phyloP scores from a whole-genome alignment of 495 filamentous ascomycete species.

The Apodospora peruviana region DNA sequence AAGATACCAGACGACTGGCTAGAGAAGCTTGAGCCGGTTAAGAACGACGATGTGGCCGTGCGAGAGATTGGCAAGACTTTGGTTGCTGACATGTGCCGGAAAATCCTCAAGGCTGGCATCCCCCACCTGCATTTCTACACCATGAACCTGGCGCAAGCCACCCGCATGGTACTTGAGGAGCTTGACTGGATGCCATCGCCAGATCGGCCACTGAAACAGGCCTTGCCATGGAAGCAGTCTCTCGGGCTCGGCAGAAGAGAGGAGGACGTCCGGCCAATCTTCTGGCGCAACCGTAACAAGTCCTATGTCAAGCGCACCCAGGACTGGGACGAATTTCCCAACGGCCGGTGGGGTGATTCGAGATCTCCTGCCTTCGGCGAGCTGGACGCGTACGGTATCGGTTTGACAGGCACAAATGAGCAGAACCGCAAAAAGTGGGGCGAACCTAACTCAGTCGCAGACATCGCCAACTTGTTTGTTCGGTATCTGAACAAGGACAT shows the following conservation, averaged over 20 bases:
- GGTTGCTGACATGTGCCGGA: constrained; percentile 87
- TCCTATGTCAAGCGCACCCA: constrained; percentile 93
- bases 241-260: constrained; percentile 79
- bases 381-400: constrained; percentile 91
- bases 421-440: constrained; percentile 96
- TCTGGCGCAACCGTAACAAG: constrained; percentile 96
- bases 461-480: constrained; percentile 78
- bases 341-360: constrained; percentile 98
- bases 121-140: constrained; percentile 97
- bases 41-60: constrained; percentile 92
- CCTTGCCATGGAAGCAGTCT: constrained; percentile 92
- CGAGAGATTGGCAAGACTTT: constrained; percentile 83
- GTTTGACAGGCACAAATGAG: constrained; percentile 94
- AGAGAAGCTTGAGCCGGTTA: constrained; percentile 79
- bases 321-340: constrained; percentile 99
- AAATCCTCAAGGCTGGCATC: constrained; percentile 74
- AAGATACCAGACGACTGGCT: constrained; percentile 77
- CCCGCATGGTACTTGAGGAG: constrained; percentile 88
- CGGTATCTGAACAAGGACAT: constrained; percentile 75
- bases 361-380: constrained; percentile 96
- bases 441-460: constrained; percentile 67
- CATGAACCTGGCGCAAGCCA: constrained; percentile 96
- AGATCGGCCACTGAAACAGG: constrained; percentile 69
- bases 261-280: constrained; percentile 97
- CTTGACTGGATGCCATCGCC: constrained; percentile 72